Percentiles rank a stretch among this genome's conserved stretches.
These are phyloP conservation scores for Mycena sp. DNA, from an alignment of 1,284 basidiomycete species.

Conservation along the genomic window DNA sequence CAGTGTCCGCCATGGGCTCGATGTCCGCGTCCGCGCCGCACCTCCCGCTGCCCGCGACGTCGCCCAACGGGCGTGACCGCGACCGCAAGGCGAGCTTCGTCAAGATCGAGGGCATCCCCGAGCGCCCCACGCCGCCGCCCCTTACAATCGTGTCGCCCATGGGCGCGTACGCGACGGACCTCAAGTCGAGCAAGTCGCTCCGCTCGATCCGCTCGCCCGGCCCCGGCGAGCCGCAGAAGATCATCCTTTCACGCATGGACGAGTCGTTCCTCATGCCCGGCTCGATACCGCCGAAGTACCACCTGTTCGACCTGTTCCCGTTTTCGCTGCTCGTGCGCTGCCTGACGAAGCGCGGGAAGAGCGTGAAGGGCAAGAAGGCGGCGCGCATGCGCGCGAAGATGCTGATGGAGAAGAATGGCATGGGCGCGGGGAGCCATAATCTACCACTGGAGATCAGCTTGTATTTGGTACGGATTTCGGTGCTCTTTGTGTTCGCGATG, in stretches of 20 bases:
- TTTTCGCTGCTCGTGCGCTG: conserved; percentile 66
- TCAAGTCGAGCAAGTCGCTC: conserved; percentile 9
- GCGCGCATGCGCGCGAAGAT: conserved; percentile 62
- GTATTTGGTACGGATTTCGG: conserved; percentile 75
- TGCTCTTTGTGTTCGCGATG: neutral
- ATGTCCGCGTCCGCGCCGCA: conserved; percentile 36
- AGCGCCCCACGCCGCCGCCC: conserved; percentile 20
- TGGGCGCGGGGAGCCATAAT: conserved; percentile 61
- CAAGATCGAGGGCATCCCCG: conserved; percentile 14
- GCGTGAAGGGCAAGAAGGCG: conserved; percentile 66
- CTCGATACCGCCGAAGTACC: conserved; percentile 68
- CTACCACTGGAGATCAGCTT: conserved; percentile 78
- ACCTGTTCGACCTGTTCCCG: conserved; percentile 74
- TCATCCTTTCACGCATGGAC: conserved; percentile 46
- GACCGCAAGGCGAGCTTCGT: conserved; percentile 12
- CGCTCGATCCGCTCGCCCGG: conserved; percentile 11
- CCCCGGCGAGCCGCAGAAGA: conserved; percentile 23
- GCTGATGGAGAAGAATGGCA: conserved; percentile 40
- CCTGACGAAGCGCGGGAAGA: conserved; percentile 56
- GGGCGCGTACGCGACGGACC: neutral
- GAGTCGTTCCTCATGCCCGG: conserved; percentile 65
- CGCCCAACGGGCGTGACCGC: neutral
- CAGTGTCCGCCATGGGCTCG: conserved; percentile 15
- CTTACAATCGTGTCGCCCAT: conserved; percentile 21
- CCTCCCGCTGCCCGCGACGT: conserved; percentile 47